Base-by-base conservation (phyloP, 257 asterid genomes). In the Prunella vulgaris region DNA sequence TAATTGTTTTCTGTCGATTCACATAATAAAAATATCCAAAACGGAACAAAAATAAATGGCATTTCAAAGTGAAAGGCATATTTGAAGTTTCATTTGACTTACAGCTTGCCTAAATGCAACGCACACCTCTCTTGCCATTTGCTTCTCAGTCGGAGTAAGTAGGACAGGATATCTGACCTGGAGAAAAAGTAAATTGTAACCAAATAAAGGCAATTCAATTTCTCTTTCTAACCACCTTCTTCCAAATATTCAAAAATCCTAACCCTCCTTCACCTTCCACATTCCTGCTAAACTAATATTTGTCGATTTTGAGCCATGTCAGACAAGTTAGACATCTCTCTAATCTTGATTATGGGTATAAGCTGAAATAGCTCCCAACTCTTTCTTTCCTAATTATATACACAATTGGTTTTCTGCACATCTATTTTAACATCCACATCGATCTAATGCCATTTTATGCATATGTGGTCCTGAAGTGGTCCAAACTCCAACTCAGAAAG, bases 161-260 rank as follows among this genome's bases (percentile, higher is more conserved):
- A 94, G 87, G 80, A 94, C 99, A 74, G 99, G 99, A 83, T 94
- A 94, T 46, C 99, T 82, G 57, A 94, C 95, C 99, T 94, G 93
- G 37, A 71, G 81, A 60, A 37, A 28, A 24, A 53, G 51, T 12
- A 60, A 52, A 27, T 30, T 46, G 56, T 35, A 69, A 57, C 49
- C 56, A 15, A 69, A 53, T 38, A 67, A 33, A 59, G 28, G 69
- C 44, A 40, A 48, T 49, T 66, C 25, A 67, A 57, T 51, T 33
- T 38, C 10, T 33, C 40, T 33, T 33, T 33, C 10, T 33, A 33
- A 8, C 40, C 40, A 33, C 40, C 10, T 33, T 33, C 40, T 33
- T 33, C 40, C 9, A 10, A 33, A 33, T 33, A 5, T 33, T 33
- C 0, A 33, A 33, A n/a, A 33, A 10, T 33, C 40, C 10, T 33